phyloP scores from a whole-genome alignment of 2,329 filamentous ascomycete species.

The Aspergillus neoniger region DNA sequence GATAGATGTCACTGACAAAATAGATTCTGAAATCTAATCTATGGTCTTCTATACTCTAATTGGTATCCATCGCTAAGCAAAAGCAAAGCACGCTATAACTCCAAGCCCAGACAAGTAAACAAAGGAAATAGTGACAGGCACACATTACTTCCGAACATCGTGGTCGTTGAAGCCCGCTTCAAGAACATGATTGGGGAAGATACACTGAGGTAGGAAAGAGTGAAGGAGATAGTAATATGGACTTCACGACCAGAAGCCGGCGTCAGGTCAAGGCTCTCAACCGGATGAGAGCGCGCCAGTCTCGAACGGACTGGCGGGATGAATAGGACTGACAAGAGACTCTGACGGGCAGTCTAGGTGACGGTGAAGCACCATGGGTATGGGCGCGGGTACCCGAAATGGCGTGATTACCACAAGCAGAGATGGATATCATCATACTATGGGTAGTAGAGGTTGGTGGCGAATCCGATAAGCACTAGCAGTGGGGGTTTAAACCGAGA shows the following conservation, averaged over 20 bases:
- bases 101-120: not conserved
- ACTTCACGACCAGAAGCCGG: not conserved
- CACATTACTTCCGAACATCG: not conserved
- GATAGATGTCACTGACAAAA: not conserved
- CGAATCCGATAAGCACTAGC: not conserved
- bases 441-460: not conserved
- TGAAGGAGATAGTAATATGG: not conserved
- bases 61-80: not conserved
- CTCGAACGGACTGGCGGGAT: not conserved
- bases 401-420: not conserved
- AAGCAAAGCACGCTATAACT: not conserved
- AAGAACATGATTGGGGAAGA: not conserved
- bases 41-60: not conserved
- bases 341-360: not conserved
- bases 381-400: not conserved
- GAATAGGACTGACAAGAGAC: not conserved
- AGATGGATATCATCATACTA: not conserved
- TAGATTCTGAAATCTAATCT: not conserved
- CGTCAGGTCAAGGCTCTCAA: conserved; percentile 1
- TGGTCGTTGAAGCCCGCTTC: not conserved
- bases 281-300: conserved; percentile 5
- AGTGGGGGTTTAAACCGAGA: not conserved
- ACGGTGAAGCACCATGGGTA: not conserved
- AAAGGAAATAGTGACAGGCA: not conserved
- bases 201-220: not conserved